These are phyloP conservation scores for Parascedosporium putredinis DNA, from an alignment of 2,329 filamentous ascomycete species.

Conservation along the genomic window DNA sequence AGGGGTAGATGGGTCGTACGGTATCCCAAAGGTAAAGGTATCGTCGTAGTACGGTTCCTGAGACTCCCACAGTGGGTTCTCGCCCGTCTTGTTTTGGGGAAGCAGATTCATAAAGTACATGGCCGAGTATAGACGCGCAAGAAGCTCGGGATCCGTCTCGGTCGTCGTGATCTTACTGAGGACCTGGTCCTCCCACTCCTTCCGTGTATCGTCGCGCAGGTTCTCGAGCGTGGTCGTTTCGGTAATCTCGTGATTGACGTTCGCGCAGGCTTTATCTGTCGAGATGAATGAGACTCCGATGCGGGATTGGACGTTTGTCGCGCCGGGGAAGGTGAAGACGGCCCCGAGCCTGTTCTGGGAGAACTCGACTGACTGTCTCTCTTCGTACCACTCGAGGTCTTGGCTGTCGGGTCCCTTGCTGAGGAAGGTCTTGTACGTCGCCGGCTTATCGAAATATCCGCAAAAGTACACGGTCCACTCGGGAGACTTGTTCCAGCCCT, in stretches of 20 bases:
- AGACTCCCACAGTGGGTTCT: slow-evolving; percentile 57
- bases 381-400: slow-evolving; percentile 22
- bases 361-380: slow-evolving; percentile 22
- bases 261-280: slow-evolving; percentile 45
- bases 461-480: slow-evolving; percentile 56
- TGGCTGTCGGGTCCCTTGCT: slow-evolving; percentile 22
- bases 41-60: slow-evolving; percentile 62
- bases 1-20: slow-evolving; percentile 10
- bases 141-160: slow-evolving; percentile 40
- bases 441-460: slow-evolving; percentile 43
- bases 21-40: slow-evolving; percentile 57
- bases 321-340: slow-evolving; percentile 44
- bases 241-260: slow-evolving; percentile 47
- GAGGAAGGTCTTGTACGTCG: slow-evolving; percentile 33
- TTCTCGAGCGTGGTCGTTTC: slow-evolving; percentile 27
- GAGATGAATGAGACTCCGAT: slow-evolving; percentile 64
- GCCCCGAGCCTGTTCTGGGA: slow-evolving; percentile 31
- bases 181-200: slow-evolving; percentile 50
- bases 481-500: slow-evolving; percentile 54
- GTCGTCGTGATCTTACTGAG: slow-evolving; percentile 54
- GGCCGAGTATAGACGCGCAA: slow-evolving; percentile 54
- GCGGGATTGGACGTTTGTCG: slow-evolving; percentile 38
- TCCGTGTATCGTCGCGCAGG: slow-evolving; percentile 35
- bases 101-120: slow-evolving; percentile 61
- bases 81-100: slow-evolving; percentile 59